Conservation (phyloP, 2,329 filamentous ascomycete species). For the Pseudogymnoascus sp. region DNA sequence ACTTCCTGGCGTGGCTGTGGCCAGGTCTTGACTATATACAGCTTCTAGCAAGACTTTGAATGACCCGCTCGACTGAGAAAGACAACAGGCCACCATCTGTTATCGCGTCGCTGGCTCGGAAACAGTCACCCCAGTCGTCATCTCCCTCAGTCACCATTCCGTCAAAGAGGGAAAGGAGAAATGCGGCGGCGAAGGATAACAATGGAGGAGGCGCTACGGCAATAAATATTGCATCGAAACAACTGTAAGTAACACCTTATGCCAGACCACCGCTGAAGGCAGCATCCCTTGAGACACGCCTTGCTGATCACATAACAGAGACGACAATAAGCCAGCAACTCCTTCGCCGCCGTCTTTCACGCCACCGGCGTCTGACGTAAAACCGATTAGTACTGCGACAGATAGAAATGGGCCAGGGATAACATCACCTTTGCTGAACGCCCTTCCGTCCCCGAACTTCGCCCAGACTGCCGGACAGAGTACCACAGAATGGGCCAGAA, state of each 20-base stretch:
- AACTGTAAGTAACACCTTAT: slow-evolving; percentile 22
- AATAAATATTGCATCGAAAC: slow-evolving; percentile 27
- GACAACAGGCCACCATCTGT: slow-evolving; percentile 22
- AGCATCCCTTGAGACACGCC: background rate
- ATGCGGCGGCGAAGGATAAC: slow-evolving; percentile 29
- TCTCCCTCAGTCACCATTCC: slow-evolving; percentile 23
- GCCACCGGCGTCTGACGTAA: slow-evolving; percentile 23
- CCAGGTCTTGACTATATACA: background rate
- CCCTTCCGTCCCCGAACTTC: slow-evolving; percentile 25
- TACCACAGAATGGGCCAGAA: slow-evolving; percentile 39
- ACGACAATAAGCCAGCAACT: slow-evolving; percentile 15
- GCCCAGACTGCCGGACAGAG: slow-evolving; percentile 23
- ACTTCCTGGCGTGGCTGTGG: background rate
- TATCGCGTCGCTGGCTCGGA: slow-evolving; percentile 19
- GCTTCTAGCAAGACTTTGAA: slow-evolving; percentile 24
- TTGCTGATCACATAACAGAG: slow-evolving; percentile 18
- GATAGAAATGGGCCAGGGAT: slow-evolving; percentile 19
- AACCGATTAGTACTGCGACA: slow-evolving; percentile 18
- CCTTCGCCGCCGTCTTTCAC: slow-evolving; percentile 16
- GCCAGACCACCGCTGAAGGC: background rate
- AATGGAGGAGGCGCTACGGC: slow-evolving; percentile 25
- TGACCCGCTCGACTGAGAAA: slow-evolving; percentile 31
- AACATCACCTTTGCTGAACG: slow-evolving; percentile 26
- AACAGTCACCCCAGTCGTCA: slow-evolving; percentile 21
- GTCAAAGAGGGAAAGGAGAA: slow-evolving; percentile 27